These are phyloP conservation scores for Caulochytrium protostelioides DNA, from an alignment of 371 early-diverging fungal species.

Conservation along the genomic window DNA sequence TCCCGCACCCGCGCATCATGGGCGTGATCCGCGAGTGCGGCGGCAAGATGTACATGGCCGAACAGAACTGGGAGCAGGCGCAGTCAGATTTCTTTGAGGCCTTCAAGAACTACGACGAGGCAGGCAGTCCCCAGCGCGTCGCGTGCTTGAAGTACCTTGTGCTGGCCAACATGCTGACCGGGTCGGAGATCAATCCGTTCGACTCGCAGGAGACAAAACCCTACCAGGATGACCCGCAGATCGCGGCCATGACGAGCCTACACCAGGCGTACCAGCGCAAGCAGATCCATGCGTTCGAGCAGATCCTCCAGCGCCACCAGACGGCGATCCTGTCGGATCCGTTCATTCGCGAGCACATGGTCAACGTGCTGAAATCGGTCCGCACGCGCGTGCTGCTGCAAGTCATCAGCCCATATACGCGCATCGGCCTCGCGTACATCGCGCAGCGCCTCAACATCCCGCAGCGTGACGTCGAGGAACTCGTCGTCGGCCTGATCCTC, in stretches of 20 bases:
- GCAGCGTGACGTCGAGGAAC: slow-evolving; percentile 51
- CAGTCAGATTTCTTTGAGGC: slow-evolving; percentile 87
- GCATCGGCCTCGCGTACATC: slow-evolving; percentile 55
- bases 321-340: slow-evolving; percentile 62
- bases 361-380: slow-evolving; percentile 67
- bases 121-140: slow-evolving; percentile 76
- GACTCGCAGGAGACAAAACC: slow-evolving; percentile 92
- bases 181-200: slow-evolving; percentile 81
- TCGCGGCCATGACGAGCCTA: slow-evolving; percentile 73
- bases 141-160: slow-evolving; percentile 83
- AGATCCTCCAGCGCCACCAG: slow-evolving; percentile 45
- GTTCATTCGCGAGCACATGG: slow-evolving; percentile 71
- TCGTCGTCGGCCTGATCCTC: slow-evolving; percentile 61
- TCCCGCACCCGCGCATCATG: slow-evolving; percentile 88
- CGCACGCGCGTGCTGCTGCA: slow-evolving; percentile 66
- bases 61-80: slow-evolving; percentile 79
- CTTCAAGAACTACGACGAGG: slow-evolving; percentile 92
- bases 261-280: slow-evolving; percentile 73
- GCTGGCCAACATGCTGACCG: slow-evolving; percentile 80
- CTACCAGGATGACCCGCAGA: slow-evolving; percentile 72
- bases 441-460: slow-evolving; percentile 56
- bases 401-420: slow-evolving; percentile 72
- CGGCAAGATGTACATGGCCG: slow-evolving; percentile 92
- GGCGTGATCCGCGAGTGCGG: slow-evolving; percentile 87
- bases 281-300: slow-evolving; percentile 68